phyloP scores from a whole-genome alignment of 768 basidiomycete species.

The Leccinum barrowsii region DNA sequence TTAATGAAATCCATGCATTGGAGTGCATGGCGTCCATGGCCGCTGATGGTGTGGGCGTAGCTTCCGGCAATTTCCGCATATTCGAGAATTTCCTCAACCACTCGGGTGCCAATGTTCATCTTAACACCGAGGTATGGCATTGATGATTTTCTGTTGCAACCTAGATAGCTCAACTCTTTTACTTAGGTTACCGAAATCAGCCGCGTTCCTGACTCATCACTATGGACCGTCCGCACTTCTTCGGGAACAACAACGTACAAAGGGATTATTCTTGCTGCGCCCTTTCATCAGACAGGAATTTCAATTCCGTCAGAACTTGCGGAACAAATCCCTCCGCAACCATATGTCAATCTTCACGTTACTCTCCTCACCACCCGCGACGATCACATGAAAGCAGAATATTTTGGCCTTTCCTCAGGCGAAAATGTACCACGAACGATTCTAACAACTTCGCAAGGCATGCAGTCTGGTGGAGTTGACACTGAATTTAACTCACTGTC shows the following conservation, averaged over 20 bases:
- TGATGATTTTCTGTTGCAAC: background rate
- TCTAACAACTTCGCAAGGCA: slow-evolving; percentile 69
- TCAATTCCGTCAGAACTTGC: slow-evolving; percentile 45
- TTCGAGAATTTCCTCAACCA: slow-evolving; percentile 77
- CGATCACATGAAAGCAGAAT: slow-evolving; percentile 53
- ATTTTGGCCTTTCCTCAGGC: slow-evolving; percentile 57
- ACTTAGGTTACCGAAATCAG: slow-evolving; percentile 52
- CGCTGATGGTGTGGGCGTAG: slow-evolving; percentile 58
- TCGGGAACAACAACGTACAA: slow-evolving; percentile 53
- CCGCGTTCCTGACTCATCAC: slow-evolving; percentile 39
- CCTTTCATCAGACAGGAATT: slow-evolving; percentile 70
- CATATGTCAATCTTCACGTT: slow-evolving; percentile 84
- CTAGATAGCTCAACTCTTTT: background rate
- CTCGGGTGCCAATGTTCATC: slow-evolving; percentile 64
- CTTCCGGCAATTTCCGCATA: slow-evolving; percentile 80
- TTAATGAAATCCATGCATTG: slow-evolving; percentile 70
- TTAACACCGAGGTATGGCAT: slow-evolving; percentile 60
- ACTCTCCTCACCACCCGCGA: slow-evolving; percentile 83
- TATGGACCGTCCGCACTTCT: slow-evolving; percentile 53
- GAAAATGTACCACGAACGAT: slow-evolving; percentile 56
- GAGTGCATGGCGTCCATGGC: slow-evolving; percentile 73
- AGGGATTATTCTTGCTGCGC: slow-evolving; percentile 83
- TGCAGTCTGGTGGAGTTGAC: slow-evolving; percentile 47
- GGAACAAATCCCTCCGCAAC: slow-evolving; percentile 58
- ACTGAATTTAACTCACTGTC: slow-evolving; percentile 87